Evolutionary conservation across 345 rosid genomes (phyloP).

Genomic region (Durio zibethinus): DNA sequence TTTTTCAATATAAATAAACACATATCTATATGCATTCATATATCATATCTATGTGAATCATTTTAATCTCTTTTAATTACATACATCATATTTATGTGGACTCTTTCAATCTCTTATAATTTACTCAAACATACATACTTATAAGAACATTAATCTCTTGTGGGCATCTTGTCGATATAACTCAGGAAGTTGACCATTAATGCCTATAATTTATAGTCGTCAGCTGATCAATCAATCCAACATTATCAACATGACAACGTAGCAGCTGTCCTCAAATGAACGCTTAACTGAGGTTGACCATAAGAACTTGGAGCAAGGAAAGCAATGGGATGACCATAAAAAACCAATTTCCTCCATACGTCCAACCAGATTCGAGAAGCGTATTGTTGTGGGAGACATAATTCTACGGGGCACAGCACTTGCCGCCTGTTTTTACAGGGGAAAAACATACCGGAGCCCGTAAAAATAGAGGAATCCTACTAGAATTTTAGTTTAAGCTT

Average conservation of each 20-base stretch:
- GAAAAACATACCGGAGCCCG: neutral
- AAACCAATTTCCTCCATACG: constrained; percentile 61
- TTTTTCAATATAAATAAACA: too few species aligned
- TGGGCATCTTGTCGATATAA: constrained; percentile 35
- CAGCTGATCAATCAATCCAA: neutral
- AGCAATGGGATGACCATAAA: constrained; percentile 55
- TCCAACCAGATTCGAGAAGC: constrained; percentile 59
- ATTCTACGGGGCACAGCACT: constrained; percentile 32
- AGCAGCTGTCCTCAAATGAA: neutral
- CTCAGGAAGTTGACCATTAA: constrained; percentile 43
- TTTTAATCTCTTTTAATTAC: too few species aligned
- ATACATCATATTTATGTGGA: too few species aligned
- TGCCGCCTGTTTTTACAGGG: constrained; percentile 28
- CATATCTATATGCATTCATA: too few species aligned
- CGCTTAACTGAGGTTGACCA: constrained; percentile 61
- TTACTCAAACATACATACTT: too few species aligned
- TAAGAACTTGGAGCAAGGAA: constrained; percentile 62
- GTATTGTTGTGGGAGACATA: constrained; percentile 44
- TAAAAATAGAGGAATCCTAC: too few species aligned
- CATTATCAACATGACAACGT: neutral
- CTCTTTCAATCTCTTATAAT: too few species aligned
- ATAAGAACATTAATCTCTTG: too few species aligned
- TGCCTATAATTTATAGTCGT: constrained; percentile 23
- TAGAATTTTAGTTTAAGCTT: neutral
- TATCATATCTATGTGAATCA: too few species aligned